These are phyloP conservation scores for Coniferiporia weirii DNA, from an alignment of 1,284 basidiomycete species.

Conservation along the genomic window DNA sequence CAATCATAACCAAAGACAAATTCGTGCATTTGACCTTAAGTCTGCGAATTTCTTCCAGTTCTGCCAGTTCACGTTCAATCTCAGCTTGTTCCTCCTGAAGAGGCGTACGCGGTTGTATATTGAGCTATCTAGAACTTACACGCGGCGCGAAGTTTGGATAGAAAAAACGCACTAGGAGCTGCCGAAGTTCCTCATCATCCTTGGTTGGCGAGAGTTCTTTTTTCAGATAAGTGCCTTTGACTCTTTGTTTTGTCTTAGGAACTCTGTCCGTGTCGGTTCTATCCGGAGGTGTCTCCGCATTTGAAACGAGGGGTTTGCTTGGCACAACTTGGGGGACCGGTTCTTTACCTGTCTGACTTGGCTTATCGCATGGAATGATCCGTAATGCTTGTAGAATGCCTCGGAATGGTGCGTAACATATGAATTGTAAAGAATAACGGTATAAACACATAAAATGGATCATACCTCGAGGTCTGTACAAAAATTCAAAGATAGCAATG, in stretches of 20 bases:
- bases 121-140: neutral
- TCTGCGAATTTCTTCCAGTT: neutral
- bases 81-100: neutral
- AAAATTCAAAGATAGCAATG: neutral
- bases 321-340: neutral
- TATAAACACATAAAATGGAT: too few relatives aligned
- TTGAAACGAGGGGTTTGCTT: neutral
- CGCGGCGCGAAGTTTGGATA: too few relatives aligned
- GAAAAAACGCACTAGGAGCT: neutral
- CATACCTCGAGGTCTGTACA: neutral
- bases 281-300: neutral
- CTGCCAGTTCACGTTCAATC: neutral
- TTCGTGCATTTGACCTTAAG: neutral
- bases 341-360: neutral
- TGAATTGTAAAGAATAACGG: too few relatives aligned
- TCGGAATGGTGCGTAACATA: neutral
- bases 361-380: neutral
- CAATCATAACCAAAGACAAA: too few relatives aligned
- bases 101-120: neutral
- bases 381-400: neutral
- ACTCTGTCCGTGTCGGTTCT: neutral
- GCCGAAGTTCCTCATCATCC: neutral
- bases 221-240: neutral
- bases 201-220: too few relatives aligned
- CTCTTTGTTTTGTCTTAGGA: neutral